A percentile compares a stretch with the other conserved stretches of the same genome.
These are phyloP conservation scores for Posidonia oceanica DNA, from an alignment of 116 monocot genomes.

Conservation along the genomic window DNA sequence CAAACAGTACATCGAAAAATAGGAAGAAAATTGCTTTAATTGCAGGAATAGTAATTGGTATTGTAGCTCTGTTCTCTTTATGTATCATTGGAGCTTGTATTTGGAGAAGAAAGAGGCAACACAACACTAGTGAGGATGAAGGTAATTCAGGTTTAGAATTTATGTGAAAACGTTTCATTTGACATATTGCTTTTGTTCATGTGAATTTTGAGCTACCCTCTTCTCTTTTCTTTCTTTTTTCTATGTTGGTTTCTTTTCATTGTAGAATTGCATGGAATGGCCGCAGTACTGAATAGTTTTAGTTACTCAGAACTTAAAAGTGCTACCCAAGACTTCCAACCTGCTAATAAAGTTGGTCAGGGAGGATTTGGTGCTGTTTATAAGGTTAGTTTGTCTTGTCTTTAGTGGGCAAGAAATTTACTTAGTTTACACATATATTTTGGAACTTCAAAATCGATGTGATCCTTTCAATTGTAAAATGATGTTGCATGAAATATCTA, in stretches of 20 bases:
- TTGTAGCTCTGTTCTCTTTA: slow-evolving; percentile 18
- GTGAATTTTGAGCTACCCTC: too few relatives aligned
- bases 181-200: too few relatives aligned
- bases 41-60: slow-evolving; percentile 27
- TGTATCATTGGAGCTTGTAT: neutral
- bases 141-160: neutral
- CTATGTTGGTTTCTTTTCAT: too few relatives aligned
- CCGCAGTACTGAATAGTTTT: slow-evolving; percentile 35
- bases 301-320: slow-evolving; percentile 17
- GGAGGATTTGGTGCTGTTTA: neutral
- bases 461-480: too few relatives aligned
- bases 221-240: too few relatives aligned
- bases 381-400: neutral
- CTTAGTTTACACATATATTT: too few relatives aligned
- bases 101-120: slow-evolving; percentile 14
- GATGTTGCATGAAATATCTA: too few relatives aligned
- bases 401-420: too few relatives aligned
- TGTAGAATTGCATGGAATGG: neutral
- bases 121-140: slow-evolving; percentile 23
- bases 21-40: slow-evolving; percentile 30
- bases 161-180: neutral
- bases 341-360: too few relatives aligned
- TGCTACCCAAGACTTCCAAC: too few relatives aligned
- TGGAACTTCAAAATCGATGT: too few relatives aligned
- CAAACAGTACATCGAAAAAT: slow-evolving; percentile 10